These are phyloP conservation scores for Akanthomyces muscarius DNA, from an alignment of 2,329 filamentous ascomycete genomes.

Conservation along the genomic window DNA sequence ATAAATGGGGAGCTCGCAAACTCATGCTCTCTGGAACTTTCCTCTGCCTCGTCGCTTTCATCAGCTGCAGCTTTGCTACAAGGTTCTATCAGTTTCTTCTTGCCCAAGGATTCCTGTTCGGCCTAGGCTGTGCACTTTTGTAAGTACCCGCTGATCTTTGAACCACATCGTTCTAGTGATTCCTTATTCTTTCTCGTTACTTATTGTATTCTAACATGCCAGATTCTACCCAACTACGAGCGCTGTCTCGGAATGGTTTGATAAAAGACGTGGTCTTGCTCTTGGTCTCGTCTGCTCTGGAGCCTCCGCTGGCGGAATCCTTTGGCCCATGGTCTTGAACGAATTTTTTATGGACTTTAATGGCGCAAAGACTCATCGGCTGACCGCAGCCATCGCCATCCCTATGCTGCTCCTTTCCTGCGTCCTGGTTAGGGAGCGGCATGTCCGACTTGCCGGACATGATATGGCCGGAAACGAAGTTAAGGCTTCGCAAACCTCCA, in stretches of 20 bases:
- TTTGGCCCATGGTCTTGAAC: slow-evolving; percentile 28
- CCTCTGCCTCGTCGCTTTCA: slow-evolving; percentile 35
- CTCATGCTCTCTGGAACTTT: slow-evolving; percentile 34
- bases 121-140: slow-evolving; percentile 36
- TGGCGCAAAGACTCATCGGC: slow-evolving; percentile 21
- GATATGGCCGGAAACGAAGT: slow-evolving; percentile 19
- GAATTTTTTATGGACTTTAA: slow-evolving; percentile 18
- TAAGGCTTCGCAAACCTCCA: slow-evolving; percentile 15
- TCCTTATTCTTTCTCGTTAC: no score
- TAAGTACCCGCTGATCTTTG: slow-evolving; percentile 20
- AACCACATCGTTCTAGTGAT: no score
- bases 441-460: slow-evolving; percentile 16
- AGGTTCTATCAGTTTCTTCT: slow-evolving; percentile 37
- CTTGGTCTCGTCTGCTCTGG: slow-evolving; percentile 31
- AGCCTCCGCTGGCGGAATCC: slow-evolving; percentile 29
- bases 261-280: slow-evolving; percentile 28
- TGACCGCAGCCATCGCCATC: slow-evolving; percentile 23
- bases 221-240: slow-evolving; percentile 31
- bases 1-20: slow-evolving; percentile 35
- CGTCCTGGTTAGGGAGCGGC: slow-evolving; percentile 28
- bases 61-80: slow-evolving; percentile 30
- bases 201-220: not conserved
- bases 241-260: slow-evolving; percentile 31
- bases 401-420: slow-evolving; percentile 27
- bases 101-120: slow-evolving; percentile 39